Percentiles rank a stretch among this genome's conserved stretches.
Evolutionary conservation across 306 rosid genomes (phyloP).

Genomic region (Datisca glomerata): DNA sequence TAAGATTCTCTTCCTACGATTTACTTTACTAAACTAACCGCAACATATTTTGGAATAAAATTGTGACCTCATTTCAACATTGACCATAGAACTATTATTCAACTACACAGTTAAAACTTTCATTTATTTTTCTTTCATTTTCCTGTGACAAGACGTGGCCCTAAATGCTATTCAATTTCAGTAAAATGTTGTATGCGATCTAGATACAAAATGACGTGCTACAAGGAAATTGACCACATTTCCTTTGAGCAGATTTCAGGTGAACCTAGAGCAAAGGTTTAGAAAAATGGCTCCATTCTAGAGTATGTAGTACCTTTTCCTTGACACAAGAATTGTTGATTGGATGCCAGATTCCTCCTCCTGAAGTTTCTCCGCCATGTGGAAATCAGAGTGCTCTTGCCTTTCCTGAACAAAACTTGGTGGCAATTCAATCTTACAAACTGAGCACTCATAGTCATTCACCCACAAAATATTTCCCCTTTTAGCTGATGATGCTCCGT

Average conservation of each 20-base stretch:
- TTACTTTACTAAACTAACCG: too few species aligned
- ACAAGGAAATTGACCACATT: not conserved
- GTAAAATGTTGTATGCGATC: too few species aligned
- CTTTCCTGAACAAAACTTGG: constrained; percentile 67
- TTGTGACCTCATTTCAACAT: too few species aligned
- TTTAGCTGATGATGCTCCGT: constrained; percentile 22
- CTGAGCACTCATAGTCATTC: constrained; percentile 68
- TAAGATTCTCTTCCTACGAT: too few species aligned
- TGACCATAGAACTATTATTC: too few species aligned
- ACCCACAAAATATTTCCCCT: constrained; percentile 41
- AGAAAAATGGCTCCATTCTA: not conserved
- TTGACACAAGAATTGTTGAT: constrained; percentile 15
- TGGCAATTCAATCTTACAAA: constrained; percentile 80
- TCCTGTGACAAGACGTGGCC: too few species aligned
- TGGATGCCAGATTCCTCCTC: constrained; percentile 49
- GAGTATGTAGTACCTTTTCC: constrained; percentile 30
- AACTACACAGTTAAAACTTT: too few species aligned
- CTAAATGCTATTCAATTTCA: too few species aligned
- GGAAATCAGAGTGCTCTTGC: constrained; percentile 83
- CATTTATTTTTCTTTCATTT: too few species aligned
- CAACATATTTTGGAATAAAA: too few species aligned
- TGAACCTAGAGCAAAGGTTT: not conserved
- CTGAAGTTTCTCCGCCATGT: constrained; percentile 87
- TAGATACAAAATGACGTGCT: not conserved
- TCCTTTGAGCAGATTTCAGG: not conserved